phyloP scores from a whole-genome alignment of 257 asterid genomes.

The Petunia axillaris region DNA sequence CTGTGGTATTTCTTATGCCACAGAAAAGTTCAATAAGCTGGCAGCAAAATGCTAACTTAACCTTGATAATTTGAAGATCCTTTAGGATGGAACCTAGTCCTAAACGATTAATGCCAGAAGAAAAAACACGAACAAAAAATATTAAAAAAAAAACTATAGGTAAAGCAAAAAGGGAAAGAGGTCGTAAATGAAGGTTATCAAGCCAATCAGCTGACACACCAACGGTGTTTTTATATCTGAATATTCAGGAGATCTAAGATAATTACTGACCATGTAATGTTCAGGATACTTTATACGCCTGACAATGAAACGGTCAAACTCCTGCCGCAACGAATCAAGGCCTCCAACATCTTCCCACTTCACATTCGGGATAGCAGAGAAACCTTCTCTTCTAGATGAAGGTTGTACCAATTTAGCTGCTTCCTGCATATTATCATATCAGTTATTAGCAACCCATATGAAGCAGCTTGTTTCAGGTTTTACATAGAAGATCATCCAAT shows the following conservation, averaged over 20 bases:
- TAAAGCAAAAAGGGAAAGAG: not conserved
- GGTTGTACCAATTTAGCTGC: constrained; percentile 83
- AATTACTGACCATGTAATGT: constrained; percentile 58
- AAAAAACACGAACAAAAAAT: not conserved
- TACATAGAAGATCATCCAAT: not conserved
- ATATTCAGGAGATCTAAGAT: constrained; percentile 17
- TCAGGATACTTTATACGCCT: constrained; percentile 74
- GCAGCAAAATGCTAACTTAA: not conserved
- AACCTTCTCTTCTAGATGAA: constrained; percentile 88
- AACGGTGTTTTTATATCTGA: not conserved
- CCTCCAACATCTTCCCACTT: constrained; percentile 98
- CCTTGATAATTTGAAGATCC: not conserved
- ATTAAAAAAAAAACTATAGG: not conserved
- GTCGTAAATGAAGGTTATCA: not conserved
- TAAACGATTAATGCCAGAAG: not conserved
- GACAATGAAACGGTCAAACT: constrained; percentile 66
- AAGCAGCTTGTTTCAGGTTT: not conserved
- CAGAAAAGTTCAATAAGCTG: not conserved
- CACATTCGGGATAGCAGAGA: constrained; percentile 79
- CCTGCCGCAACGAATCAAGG: constrained; percentile 58
- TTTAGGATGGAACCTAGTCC: not conserved
- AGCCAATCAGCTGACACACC: not conserved
- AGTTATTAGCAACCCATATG: not conserved
- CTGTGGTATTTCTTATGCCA: constrained; percentile 13
- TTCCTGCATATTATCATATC: constrained; percentile 54